Evolutionary conservation across 441 rosid genomes (phyloP), one percentile per base, ranked within the genome.

Genomic region (Croton laevigatus): DNA sequence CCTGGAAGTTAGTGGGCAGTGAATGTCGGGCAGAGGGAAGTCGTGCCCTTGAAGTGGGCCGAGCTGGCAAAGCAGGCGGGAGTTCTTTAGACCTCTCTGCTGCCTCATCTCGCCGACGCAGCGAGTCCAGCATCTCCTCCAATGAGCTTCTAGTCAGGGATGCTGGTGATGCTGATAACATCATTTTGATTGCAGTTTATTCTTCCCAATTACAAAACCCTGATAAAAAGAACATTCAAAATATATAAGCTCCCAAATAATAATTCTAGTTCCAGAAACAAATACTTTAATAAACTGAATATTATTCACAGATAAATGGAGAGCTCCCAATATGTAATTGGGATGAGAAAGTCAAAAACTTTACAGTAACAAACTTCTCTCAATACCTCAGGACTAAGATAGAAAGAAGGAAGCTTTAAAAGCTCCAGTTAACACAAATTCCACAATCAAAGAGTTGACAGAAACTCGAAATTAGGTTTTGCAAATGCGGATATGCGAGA

Each of bases 51-150:
- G 98, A 95, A 13, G 81, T 79, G 19, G 99, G 99, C 66, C 99
- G 91, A 6, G 93, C 79, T 57, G 99, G 99, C 83, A 93, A 82
- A 57, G 89, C 94, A 3, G 99, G 99, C 0, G 98, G 99, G 76
- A 86, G 74, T 76, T 95, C 98, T 79, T 77, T 88, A 20, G 91
- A 86, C 68, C 76, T 89, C 75, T 89, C 97, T 68, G 69, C 71
- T 3, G 76, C 78, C 67, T 91, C 96, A 62, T 93, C 99, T 19
- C 76, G 84, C 80, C 79, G 80, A 68, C 94, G 83, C 48, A 96
- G 85, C 20, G 94, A 86, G 37, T 91, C 97, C 48, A 96, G 80
- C 99, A 96, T 96, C 83, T 84, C 99, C 85, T 96, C 99, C 40
- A 96, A 74, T 10, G 99, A 96, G 81, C 99, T 96, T 63, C 87